A percentile compares a stretch with the other conserved stretches of the same genome.
Evolutionary conservation across 139 green algal genomes (phyloP).

Genomic region (Chlorella sp.): DNA sequence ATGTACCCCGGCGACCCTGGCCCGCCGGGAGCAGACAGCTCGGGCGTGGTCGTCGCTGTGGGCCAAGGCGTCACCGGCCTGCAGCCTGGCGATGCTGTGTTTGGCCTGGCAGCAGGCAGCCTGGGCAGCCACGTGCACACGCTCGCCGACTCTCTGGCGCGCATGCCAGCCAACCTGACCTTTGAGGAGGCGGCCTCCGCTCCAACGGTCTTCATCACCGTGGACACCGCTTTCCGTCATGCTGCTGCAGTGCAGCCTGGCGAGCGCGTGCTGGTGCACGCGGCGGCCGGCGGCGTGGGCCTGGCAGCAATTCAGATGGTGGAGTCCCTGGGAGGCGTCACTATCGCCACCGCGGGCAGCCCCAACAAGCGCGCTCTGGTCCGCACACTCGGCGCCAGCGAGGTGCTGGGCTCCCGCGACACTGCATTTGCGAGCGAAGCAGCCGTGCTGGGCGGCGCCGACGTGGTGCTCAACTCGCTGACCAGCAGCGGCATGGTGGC

Average conservation of each 20-base stretch:
- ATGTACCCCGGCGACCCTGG: slow-evolving; percentile 92
- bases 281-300: slow-evolving; percentile 59
- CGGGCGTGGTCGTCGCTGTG: slow-evolving; percentile 72
- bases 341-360: slow-evolving; percentile 73
- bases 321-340: slow-evolving; percentile 28
- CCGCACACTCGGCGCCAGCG: slow-evolving; percentile 47
- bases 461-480: slow-evolving; percentile 81
- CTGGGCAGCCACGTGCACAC: slow-evolving; percentile 66
- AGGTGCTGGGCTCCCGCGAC: slow-evolving; percentile 63
- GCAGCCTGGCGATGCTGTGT: slow-evolving; percentile 66
- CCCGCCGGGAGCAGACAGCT: slow-evolving; percentile 73
- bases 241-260: slow-evolving; percentile 30
- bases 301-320: slow-evolving; percentile 70
- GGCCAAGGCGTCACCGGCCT: slow-evolving; percentile 22
- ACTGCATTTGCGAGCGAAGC: slow-evolving; percentile 66
- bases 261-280: slow-evolving; percentile 58
- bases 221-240: slow-evolving; percentile 45
- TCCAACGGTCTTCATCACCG: slow-evolving; percentile 66
- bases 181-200: slow-evolving; percentile 66
- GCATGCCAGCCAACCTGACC: slow-evolving; percentile 55
- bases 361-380: slow-evolving; percentile 69
- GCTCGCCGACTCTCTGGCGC: slow-evolving; percentile 51
- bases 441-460: slow-evolving; percentile 51
- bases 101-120: slow-evolving; percentile 78
- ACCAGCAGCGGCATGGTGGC: slow-evolving; percentile 77